Percentiles rank a stretch among this genome's conserved stretches.
phyloP scores from a whole-genome alignment of 2,329 filamentous ascomycete genomes.

The Dendryphion nanum region DNA sequence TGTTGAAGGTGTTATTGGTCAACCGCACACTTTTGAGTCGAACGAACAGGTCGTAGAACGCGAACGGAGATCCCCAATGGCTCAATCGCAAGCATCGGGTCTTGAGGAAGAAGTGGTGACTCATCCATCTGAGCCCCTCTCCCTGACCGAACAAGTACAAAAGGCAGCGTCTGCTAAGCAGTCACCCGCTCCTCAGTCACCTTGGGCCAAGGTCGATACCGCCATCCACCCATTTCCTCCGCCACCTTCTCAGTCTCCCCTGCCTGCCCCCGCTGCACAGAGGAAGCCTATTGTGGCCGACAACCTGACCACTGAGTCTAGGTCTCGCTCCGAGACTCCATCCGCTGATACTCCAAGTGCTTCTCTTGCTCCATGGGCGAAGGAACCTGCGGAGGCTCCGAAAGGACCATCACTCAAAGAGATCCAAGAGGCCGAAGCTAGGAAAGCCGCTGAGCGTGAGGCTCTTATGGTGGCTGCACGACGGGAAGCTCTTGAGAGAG shows the following conservation, averaged over 20 bases:
- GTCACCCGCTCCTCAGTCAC: constrained; percentile 53
- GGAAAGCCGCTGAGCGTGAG: constrained; percentile 86
- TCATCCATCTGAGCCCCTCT: constrained; percentile 55
- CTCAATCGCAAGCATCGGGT: background rate
- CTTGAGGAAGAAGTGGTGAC: constrained; percentile 8
- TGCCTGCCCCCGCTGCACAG: constrained; percentile 87
- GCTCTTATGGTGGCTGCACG: constrained; percentile 75
- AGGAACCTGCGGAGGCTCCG: constrained; percentile 68
- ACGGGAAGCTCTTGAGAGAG: constrained; percentile 76
- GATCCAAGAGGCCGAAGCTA: constrained; percentile 93
- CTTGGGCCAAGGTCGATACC: constrained; percentile 62
- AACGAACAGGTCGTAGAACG: constrained; percentile 7
- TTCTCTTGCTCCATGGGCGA: constrained; percentile 91
- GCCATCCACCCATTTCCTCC: constrained; percentile 79
- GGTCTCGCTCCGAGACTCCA: constrained; percentile 78
- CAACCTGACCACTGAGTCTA: constrained; percentile 59
- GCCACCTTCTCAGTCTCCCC: constrained; percentile 72
- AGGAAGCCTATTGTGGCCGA: constrained; percentile 84
- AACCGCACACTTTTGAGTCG: constrained; percentile 21
- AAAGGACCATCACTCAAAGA: constrained; percentile 92
- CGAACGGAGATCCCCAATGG: background rate
- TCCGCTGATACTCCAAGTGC: constrained; percentile 62
- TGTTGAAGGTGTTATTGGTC: constrained; percentile 39
- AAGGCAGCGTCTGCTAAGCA: constrained; percentile 65
- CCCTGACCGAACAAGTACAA: constrained; percentile 80